These are phyloP conservation scores for Pelargonium fulgidum DNA, from an alignment of 441 rosid genomes.

Conservation along the genomic window DNA sequence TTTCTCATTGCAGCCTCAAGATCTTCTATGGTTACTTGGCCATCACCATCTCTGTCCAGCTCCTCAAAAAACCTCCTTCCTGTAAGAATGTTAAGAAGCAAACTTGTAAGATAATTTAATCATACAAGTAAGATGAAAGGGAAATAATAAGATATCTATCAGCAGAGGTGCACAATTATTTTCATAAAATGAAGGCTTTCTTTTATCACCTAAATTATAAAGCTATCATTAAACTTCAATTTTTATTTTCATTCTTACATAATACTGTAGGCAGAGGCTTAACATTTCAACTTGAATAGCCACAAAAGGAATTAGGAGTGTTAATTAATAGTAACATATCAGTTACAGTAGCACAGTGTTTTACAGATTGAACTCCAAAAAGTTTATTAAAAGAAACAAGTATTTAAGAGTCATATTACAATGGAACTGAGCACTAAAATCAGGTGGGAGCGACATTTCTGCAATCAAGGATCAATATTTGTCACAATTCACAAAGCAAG, in stretches of 20 bases:
- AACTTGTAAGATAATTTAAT: neutral
- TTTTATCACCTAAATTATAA: too few species aligned
- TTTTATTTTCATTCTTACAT: too few species aligned
- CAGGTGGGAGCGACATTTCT: too few species aligned
- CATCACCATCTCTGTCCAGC: constrained; percentile 95
- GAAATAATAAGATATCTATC: neutral
- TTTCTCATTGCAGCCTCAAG: constrained; percentile 87
- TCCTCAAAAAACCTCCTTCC: constrained; percentile 96
- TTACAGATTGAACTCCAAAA: neutral
- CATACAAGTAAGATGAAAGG: neutral
- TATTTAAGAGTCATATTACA: too few species aligned
- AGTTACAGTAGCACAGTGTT: neutral
- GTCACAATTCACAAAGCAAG: too few species aligned
- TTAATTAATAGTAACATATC: neutral
- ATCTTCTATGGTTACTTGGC: constrained; percentile 87
- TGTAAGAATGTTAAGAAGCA: constrained; percentile 24
- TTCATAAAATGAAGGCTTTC: too few species aligned
- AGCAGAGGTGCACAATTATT: neutral
- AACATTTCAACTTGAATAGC: neutral
- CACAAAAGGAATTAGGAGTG: neutral
- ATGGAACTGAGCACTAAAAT: too few species aligned
- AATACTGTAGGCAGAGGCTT: neutral
- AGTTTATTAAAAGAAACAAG: too few species aligned
- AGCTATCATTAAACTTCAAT: too few species aligned
- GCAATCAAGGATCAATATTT: too few species aligned